Evolutionary conservation across 2,329 filamentous ascomycete genomes (phyloP).

Genomic region (Trichophyton simii): DNA sequence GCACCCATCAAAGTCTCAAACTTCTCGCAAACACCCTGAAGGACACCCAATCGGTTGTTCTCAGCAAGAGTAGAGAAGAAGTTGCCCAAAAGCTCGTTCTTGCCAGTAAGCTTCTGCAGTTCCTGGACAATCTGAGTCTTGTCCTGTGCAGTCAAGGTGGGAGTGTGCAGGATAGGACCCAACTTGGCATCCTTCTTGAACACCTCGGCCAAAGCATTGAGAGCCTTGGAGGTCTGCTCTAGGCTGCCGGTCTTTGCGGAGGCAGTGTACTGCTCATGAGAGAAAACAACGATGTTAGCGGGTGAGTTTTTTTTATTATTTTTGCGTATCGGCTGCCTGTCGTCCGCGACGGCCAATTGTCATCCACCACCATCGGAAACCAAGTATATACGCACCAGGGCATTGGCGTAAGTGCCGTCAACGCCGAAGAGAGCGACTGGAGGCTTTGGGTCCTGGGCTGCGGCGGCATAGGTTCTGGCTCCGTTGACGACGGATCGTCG

Average conservation of each 20-base stretch:
- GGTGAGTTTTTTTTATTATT: slow-evolving; percentile 1
- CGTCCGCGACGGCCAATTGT: neutral
- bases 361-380: neutral
- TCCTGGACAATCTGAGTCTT: slow-evolving; percentile 78
- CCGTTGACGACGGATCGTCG: slow-evolving; percentile 30
- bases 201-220: slow-evolving; percentile 57
- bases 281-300: neutral
- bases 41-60: slow-evolving; percentile 84
- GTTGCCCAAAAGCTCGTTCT: slow-evolving; percentile 78
- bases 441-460: slow-evolving; percentile 59
- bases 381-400: slow-evolving; percentile 60
- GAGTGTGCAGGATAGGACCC: slow-evolving; percentile 58
- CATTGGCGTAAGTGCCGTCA: slow-evolving; percentile 96
- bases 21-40: slow-evolving; percentile 75
- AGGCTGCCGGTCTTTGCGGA: slow-evolving; percentile 77
- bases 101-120: slow-evolving; percentile 72
- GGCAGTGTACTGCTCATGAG: slow-evolving; percentile 70
- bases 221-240: slow-evolving; percentile 70
- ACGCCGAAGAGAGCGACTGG: slow-evolving; percentile 87
- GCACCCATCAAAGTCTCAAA: slow-evolving; percentile 80
- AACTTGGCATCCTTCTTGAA: slow-evolving; percentile 80
- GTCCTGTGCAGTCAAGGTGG: slow-evolving; percentile 65
- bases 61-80: slow-evolving; percentile 81
- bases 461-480: slow-evolving; percentile 63
- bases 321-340: neutral